These are phyloP conservation scores for Diplogelasinospora grovesii DNA, from an alignment of 495 filamentous ascomycete genomes.

Conservation along the genomic window DNA sequence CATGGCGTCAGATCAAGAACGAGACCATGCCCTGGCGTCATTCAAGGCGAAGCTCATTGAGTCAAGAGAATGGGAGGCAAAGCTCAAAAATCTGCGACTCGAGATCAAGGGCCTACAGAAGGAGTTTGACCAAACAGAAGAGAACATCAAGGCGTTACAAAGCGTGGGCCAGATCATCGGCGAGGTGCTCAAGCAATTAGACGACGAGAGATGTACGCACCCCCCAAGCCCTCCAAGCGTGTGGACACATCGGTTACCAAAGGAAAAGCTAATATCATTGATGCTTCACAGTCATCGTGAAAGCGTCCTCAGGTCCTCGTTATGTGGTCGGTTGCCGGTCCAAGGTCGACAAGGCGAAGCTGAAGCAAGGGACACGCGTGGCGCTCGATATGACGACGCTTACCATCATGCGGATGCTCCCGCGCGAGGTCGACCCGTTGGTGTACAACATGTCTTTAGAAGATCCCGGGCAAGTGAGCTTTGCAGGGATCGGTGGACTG, in stretches of 20 bases:
- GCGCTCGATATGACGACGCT: slow-evolving; percentile 99
- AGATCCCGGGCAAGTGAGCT: slow-evolving; percentile 95
- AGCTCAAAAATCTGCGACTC: slow-evolving; percentile 82
- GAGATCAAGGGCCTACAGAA: slow-evolving; percentile 94
- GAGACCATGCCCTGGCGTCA: slow-evolving; percentile 73
- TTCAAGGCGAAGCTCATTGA: slow-evolving; percentile 93
- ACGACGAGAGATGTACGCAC: slow-evolving; percentile 92
- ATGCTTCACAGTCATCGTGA: slow-evolving; percentile 50
- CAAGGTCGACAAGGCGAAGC: slow-evolving; percentile 92
- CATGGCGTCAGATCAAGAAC: slow-evolving; percentile 54
- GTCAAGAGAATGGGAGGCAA: slow-evolving; percentile 96
- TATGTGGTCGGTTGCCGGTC: slow-evolving; percentile 98
- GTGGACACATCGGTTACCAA: background rate
- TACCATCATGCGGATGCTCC: slow-evolving; percentile 99
- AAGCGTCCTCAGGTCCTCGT: slow-evolving; percentile 92
- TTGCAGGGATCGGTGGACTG: slow-evolving; percentile 96
- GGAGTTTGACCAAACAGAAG: slow-evolving; percentile 94
- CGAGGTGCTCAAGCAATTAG: slow-evolving; percentile 96
- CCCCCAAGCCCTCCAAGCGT: too few relatives aligned
- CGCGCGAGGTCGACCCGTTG: slow-evolving; percentile 94
- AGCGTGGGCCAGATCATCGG: slow-evolving; percentile 99
- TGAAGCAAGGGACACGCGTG: slow-evolving; percentile 97
- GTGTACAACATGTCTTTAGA: slow-evolving; percentile 99
- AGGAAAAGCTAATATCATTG: slow-evolving; percentile 2
- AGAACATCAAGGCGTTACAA: slow-evolving; percentile 99